phyloP scores from a whole-genome alignment of 1,284 basidiomycete genomes.

The Cutaneotrichosporon sp. region DNA sequence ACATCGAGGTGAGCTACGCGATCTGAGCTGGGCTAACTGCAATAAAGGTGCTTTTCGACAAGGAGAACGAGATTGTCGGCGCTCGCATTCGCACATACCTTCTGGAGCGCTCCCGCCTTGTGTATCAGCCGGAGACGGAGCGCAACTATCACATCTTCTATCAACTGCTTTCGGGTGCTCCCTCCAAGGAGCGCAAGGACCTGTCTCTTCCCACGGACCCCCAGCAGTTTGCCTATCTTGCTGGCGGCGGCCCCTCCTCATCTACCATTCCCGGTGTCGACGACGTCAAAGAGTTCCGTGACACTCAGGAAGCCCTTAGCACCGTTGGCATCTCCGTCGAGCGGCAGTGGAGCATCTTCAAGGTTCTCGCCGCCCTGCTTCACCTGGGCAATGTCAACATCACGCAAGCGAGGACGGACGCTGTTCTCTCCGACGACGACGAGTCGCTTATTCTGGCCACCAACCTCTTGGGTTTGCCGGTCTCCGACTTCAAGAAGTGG shows the following conservation, averaged over 20 bases:
- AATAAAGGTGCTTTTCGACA: conserved; percentile 88
- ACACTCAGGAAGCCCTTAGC: conserved; percentile 90
- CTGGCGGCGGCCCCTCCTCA: conserved; percentile 84
- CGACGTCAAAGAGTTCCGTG: conserved; percentile 91
- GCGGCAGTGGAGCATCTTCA: conserved; percentile 97
- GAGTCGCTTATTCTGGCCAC: conserved; percentile 78
- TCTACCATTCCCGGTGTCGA: conserved; percentile 89
- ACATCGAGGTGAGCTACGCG: conserved; percentile 78
- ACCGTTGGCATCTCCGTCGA: conserved; percentile 97
- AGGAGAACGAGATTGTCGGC: conserved; percentile 92
- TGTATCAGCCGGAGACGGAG: conserved; percentile 95
- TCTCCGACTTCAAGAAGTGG: conserved; percentile 98
- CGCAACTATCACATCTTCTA: conserved; percentile 99
- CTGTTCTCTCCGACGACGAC: conserved; percentile 82
- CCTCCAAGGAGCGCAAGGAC: conserved; percentile 91
- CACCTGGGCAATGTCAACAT: conserved; percentile 97
- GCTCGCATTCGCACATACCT: conserved; percentile 97
- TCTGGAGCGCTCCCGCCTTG: conserved; percentile 93
- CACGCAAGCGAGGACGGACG: conserved; percentile 76
- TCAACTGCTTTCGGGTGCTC: conserved; percentile 96
- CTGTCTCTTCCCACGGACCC: conserved; percentile 84
- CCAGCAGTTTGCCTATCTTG: conserved; percentile 84
- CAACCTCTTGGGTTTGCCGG: conserved; percentile 83
- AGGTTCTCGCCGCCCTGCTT: conserved; percentile 85
- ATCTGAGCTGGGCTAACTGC: background rate